Base-by-base conservation (phyloP, 2,329 filamentous ascomycete species). In the Paecilomyces dactylethromorphus region DNA sequence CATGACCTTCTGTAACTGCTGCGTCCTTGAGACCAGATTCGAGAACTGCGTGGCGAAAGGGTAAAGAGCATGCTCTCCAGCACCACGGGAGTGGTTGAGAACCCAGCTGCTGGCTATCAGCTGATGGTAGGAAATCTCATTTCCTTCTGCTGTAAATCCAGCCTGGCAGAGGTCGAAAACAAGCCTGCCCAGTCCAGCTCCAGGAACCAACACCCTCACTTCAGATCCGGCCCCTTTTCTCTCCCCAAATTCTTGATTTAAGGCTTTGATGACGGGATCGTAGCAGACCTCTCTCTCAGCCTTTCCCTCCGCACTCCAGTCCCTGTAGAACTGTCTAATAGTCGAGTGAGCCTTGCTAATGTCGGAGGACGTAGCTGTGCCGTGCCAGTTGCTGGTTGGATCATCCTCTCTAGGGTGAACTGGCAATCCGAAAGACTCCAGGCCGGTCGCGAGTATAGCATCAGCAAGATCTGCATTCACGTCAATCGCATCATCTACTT, bases 61-160 rank as follows among this genome's bases (percentile, higher is more conserved):
- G 68, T 89, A 90, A 56, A 99, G 81, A 8, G 80, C 85, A 74
- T 92, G 91, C 61, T 89, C 81, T 15, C 81, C 81, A 0, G 82
- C 83, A 1, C 73, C 69, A 0, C 78, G 66, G 3, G 87, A 90
- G 66, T 76, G 72, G 59, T 82, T 82, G 45, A 82, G 66, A 8
- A 81, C 66, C 75, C 79, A 85, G 62, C 83, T 84, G 59, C 90
- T 95, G 1, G 91, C 91, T 59, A 97, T 81, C n/a, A 99, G 84
- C 72, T 96, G 91, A 73, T 99, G 94, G 70, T 96, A 97, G 2
- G 92, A 97, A 62, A 97, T 96, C 75, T 99, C 90, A 70, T 97
- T 97, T 29, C 93, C 93, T 73, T 97, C 92, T 0, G 86, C 84
- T 11, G 83, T 78, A 72, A 87, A 95, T 11, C 94, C 92, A 1